Base-by-base conservation (phyloP, 176 grass and related monocot species). In the Typha latifolia region DNA sequence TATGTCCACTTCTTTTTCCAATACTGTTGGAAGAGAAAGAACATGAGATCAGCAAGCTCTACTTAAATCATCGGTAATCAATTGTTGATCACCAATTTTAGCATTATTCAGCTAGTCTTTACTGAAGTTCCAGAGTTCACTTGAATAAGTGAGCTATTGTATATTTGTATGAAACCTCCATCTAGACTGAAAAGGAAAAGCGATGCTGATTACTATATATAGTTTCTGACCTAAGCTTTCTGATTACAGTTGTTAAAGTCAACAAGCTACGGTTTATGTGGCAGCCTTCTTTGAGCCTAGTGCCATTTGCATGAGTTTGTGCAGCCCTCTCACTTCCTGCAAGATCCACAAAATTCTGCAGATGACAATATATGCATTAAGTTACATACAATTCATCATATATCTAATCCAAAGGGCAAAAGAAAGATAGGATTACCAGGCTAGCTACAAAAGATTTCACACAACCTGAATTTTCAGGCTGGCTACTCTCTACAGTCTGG, bases 301-400 rank as follows among this genome's bases (percentile, higher is more conserved):
- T 75, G 24, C 94, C 94, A 82, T 84, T 87, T 82, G 89, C 94
- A 67, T 99, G 81, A 66, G 94, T 99, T 64, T 99, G 94, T 68
- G 89, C 89, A 49, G 81, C 84, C 61, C 89, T 81, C 78, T 99
- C 94, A 77, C 94, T 99, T 77, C 94, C 89, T 63, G 94, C 94
- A 78, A 99, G 94, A 64, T 99, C 95, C 75, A 99, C 95, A 74
- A 99, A 90, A 75, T 94, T 99, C 95, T 99, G 86, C 49, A 20
- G 56, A 83, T 14, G 55, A 1, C 75, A 59, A 20, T 6, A 23
- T 74, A 63, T 22, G 18, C 19, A 26, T 71, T 82, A 29, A 81
- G 48, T 63, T 80, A 63, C 72, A 78, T 49, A 12, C 66, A 77
- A 82, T 64, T 73, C 64, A 68, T n/a, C 49, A 67, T 22, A 63